A percentile compares a stretch with the other conserved stretches of the same genome.
Evolutionary conservation across 192 early-diverging fungal genomes (phyloP).

Genomic region (Mycoemilia scoparia): DNA sequence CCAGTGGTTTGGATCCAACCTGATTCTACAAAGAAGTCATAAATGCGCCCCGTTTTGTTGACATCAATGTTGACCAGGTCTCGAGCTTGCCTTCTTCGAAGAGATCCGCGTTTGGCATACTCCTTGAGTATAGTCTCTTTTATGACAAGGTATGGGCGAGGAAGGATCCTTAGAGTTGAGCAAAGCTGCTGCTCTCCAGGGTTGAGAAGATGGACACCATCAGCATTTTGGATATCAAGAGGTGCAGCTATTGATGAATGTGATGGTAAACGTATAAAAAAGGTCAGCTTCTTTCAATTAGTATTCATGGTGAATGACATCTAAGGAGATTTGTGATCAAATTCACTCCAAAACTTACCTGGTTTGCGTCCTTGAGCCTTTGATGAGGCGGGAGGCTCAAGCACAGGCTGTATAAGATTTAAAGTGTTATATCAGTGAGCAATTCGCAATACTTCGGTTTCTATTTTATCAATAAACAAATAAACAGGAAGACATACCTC

Average conservation of each 20-base stretch:
- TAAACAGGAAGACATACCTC: too few species aligned
- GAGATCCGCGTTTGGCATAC: constrained; percentile 49
- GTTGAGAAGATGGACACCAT: constrained; percentile 73
- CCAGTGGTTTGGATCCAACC: constrained; percentile 67
- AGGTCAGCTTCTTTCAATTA: too few species aligned
- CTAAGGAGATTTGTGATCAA: too few species aligned
- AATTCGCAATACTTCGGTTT: too few species aligned
- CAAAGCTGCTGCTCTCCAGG: constrained; percentile 67
- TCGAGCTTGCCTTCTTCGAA: constrained; percentile 61
- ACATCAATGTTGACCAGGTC: constrained; percentile 85
- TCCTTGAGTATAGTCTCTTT: constrained; percentile 82
- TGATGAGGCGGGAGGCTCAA: background rate
- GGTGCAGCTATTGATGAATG: constrained; percentile 39
- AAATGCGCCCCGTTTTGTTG: constrained; percentile 69
- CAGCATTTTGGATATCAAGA: constrained; percentile 60
- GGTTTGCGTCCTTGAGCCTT: constrained; percentile 10
- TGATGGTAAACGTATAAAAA: too few species aligned
- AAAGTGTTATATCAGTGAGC: too few species aligned
- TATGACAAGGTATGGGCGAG: constrained; percentile 75
- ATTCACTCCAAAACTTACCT: too few species aligned
- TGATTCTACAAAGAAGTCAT: constrained; percentile 82
- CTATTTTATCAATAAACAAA: too few species aligned
- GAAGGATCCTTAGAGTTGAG: constrained; percentile 63
- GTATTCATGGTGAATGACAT: too few species aligned
- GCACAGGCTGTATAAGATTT: too few species aligned